Evolutionary conservation across 169 alveolate species (phyloP).

Genomic region (Eimeria necatrix): DNA sequence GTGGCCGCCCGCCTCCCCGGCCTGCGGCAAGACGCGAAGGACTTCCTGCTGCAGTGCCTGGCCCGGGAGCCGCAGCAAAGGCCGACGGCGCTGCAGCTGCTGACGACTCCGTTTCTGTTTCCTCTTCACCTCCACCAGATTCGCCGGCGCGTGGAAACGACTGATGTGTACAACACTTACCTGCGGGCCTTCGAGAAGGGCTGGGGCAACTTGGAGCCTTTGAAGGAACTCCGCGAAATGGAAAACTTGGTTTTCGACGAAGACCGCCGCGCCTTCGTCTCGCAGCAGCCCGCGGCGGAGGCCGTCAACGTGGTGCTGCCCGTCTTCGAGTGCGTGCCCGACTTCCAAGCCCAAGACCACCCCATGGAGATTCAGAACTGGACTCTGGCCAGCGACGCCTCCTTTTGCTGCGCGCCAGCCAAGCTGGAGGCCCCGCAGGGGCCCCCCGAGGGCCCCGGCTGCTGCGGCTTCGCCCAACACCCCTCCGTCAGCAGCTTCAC

Average conservation of each 20-base stretch:
- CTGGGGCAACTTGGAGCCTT: slow-evolving; percentile 37
- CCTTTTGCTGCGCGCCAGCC: slow-evolving; percentile 8
- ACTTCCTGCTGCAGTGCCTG: slow-evolving; percentile 29
- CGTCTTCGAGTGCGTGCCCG: slow-evolving; percentile 60
- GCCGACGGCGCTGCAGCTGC: slow-evolving; percentile 55
- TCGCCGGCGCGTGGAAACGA: slow-evolving; percentile 48
- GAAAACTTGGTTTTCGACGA: slow-evolving; percentile 27
- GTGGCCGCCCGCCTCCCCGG: slow-evolving; percentile 62
- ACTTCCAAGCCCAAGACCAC: slow-evolving; percentile 59
- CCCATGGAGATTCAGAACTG: background rate
- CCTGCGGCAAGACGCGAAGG: slow-evolving; percentile 50
- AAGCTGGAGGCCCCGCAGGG: background rate
- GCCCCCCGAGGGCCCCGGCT: background rate
- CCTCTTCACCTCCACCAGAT: slow-evolving; percentile 39
- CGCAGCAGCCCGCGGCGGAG: slow-evolving; percentile 20
- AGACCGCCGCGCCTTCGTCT: background rate
- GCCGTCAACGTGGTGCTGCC: slow-evolving; percentile 47
- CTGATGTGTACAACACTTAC: slow-evolving; percentile 45
- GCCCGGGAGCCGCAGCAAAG: slow-evolving; percentile 32
- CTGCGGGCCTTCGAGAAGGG: slow-evolving; percentile 63
- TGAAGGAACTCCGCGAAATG: background rate
- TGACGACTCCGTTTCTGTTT: slow-evolving; percentile 47
- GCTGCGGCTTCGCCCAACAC: background rate
- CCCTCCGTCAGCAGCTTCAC: background rate
- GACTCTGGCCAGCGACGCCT: slow-evolving; percentile 47